Evolutionary conservation across 441 rosid species (phyloP), one percentile per base, ranked within the genome.

Genomic region (Bocquillonia castaneifolia): DNA sequence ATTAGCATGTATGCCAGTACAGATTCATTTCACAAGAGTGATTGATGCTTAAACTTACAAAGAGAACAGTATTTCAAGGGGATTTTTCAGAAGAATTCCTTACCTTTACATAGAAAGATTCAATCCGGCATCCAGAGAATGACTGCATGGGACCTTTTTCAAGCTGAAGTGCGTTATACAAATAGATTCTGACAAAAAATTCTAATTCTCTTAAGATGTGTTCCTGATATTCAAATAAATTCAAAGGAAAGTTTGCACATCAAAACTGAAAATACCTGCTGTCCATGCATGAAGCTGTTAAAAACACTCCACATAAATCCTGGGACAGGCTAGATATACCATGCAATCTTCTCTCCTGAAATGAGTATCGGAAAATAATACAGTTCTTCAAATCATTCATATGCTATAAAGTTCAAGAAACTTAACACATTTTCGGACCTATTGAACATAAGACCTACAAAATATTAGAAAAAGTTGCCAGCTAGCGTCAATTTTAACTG

Each of bases 281-380:
- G 76, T 89, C 95, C 92, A 85, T 93, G 92, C 96, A 91, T 53
- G 96, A 89, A 76, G 96, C 95, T 67, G 99, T 82, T 65, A 93
- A 85, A 60, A 72, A 83, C 62, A 82, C 78, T 61, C 99, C 97
- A 64, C 79, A 82, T 32, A 69, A 79, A 81, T 89, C 97, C 77
- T 93, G 99, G 29, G 99, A 93, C 71, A 93, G 70, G 80, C 90
- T 85, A 68, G 92, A 91, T 72, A 89, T 77, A 60, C 99, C 94
- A 76, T 92, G 96, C 60, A 84, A 78, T 72, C 83, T 79, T 69
- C 74, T 78, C 61, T 72, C 89, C 98, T 93, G 87, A 53, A 78
- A 78, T 59, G 71, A 70, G 0, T 10, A 22, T 6, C n/a, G 36
- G 18, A 42, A 34, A 26, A 37, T 28, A 22, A 53, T 47, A 10